Percentiles rank a stretch among this genome's conserved stretches.
These are phyloP conservation scores for Fusarium brachygibbosum DNA, from an alignment of 2,329 filamentous ascomycete species.

Conservation along the genomic window DNA sequence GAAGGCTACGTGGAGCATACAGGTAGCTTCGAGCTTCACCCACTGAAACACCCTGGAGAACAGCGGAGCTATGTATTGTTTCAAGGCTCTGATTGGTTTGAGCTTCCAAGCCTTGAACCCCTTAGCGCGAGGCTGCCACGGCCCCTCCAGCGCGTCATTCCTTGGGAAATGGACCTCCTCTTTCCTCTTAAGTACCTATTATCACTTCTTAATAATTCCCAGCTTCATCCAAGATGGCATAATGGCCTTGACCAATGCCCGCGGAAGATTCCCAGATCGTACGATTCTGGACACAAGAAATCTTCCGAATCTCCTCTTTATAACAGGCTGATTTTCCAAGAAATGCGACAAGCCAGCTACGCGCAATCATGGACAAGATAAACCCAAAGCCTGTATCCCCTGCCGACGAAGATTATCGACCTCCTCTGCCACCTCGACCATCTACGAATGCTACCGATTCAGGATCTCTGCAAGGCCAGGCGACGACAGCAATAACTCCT, in stretches of 20 bases:
- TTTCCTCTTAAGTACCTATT: conserved; percentile 23
- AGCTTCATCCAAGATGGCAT: conserved; percentile 51
- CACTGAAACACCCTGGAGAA: conserved; percentile 36
- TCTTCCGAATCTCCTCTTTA: not conserved
- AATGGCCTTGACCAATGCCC: conserved; percentile 43
- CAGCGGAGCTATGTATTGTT: conserved; percentile 4
- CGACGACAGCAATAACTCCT: conserved; percentile 87
- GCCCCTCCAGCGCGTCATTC: conserved; percentile 46
- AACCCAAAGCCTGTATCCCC: conserved; percentile 47
- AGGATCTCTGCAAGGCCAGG: conserved; percentile 68
- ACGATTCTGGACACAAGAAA: conserved; percentile 21
- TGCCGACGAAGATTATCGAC: conserved; percentile 61
- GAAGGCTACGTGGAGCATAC: conserved; percentile 50
- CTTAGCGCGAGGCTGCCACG: conserved; percentile 48
- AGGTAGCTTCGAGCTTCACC: conserved; percentile 31
- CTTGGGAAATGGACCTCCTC: conserved; percentile 21
- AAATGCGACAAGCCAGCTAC: conserved; percentile 48
- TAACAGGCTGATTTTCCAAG: conserved; percentile 28
- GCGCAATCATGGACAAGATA: conserved; percentile 47
- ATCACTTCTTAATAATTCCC: conserved; percentile 20
- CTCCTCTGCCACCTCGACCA: conserved; percentile 69
- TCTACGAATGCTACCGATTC: conserved; percentile 56
- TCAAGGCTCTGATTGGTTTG: conserved; percentile 40
- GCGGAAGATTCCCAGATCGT: conserved; percentile 30
- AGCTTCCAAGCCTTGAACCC: conserved; percentile 31